These are phyloP conservation scores for Penicillium tannophilum DNA, from an alignment of 495 filamentous ascomycete genomes.

Conservation along the genomic window DNA sequence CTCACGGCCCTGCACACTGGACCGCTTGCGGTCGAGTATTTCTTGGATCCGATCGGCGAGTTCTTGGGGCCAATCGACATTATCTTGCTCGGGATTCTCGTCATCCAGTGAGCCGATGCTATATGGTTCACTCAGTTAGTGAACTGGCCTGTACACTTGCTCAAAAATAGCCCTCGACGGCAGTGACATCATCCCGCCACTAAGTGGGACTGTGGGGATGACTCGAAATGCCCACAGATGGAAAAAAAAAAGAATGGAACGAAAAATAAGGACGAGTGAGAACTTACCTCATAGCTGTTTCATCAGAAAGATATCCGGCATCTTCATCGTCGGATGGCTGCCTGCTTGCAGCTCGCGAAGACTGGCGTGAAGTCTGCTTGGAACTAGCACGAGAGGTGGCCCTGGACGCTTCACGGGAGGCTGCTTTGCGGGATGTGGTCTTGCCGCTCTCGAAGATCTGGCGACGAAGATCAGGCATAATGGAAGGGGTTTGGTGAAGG, in stretches of 20 bases:
- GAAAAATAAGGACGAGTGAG: constrained; percentile 7
- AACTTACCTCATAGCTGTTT: constrained; percentile 67
- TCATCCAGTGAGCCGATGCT: constrained; percentile 60
- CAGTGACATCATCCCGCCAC: constrained; percentile 45
- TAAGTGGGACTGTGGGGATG: constrained; percentile 25
- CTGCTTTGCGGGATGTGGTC: constrained; percentile 89
- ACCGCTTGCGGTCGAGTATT: constrained; percentile 84
- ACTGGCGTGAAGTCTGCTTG: constrained; percentile 61
- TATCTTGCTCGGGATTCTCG: constrained; percentile 56
- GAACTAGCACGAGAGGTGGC: constrained; percentile 65
- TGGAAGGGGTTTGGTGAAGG: constrained; percentile 16
- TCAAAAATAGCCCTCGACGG: constrained; percentile 9
- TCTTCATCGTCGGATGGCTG: constrained; percentile 80
- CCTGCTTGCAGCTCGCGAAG: constrained; percentile 57
- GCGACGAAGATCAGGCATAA: constrained; percentile 66
- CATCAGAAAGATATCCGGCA: constrained; percentile 62
- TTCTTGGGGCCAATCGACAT: constrained; percentile 65
- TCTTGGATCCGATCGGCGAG: constrained; percentile 74
- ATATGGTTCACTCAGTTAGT: constrained; percentile 16
- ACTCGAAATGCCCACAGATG: constrained; percentile 22
- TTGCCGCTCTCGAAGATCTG: constrained; percentile 83
- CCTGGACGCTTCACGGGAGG: constrained; percentile 67
- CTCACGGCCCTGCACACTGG: constrained; percentile 78
- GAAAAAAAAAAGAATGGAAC: constrained; percentile 16
- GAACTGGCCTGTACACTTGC: not conserved